phyloP scores from a whole-genome alignment of 1,139 yeast species.

The Candida tropicalis region DNA sequence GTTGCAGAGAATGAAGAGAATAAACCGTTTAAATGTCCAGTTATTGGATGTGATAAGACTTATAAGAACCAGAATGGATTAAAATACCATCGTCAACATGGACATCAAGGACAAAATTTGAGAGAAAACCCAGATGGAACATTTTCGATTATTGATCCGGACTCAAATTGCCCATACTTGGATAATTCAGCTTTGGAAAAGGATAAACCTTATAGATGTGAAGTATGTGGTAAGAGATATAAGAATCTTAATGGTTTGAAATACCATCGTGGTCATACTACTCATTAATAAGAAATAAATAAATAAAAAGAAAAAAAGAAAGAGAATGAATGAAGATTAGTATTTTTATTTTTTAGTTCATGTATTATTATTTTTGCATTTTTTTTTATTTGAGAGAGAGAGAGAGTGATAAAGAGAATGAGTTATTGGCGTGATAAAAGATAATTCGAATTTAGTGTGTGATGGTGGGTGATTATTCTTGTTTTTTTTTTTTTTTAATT shows the following conservation, averaged over 20 bases:
- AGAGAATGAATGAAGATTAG: background rate
- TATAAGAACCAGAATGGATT: conserved; percentile 97
- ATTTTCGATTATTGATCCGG: conserved; percentile 89
- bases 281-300: conserved; percentile 57
- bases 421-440: no score
- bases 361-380: conserved; percentile 1
- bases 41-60: conserved; percentile 95
- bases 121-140: conserved; percentile 94
- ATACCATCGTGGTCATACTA: conserved; percentile 96
- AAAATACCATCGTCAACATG: conserved; percentile 93
- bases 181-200: conserved; percentile 94
- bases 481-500: conserved; percentile 4
- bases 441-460: no score
- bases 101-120: conserved; percentile 93
- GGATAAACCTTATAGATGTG: conserved; percentile 98
- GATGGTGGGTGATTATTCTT: no score
- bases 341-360: conserved; percentile 3
- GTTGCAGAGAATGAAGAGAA: conserved; percentile 91
- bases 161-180: conserved; percentile 85
- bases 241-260: conserved; percentile 95
- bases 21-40: conserved; percentile 97
- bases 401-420: background rate
- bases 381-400: conserved; percentile 6
- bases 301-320: background rate
- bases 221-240: conserved; percentile 96